phyloP scores from a whole-genome alignment of 805 yeast species.

The Candida dajiaensis region DNA sequence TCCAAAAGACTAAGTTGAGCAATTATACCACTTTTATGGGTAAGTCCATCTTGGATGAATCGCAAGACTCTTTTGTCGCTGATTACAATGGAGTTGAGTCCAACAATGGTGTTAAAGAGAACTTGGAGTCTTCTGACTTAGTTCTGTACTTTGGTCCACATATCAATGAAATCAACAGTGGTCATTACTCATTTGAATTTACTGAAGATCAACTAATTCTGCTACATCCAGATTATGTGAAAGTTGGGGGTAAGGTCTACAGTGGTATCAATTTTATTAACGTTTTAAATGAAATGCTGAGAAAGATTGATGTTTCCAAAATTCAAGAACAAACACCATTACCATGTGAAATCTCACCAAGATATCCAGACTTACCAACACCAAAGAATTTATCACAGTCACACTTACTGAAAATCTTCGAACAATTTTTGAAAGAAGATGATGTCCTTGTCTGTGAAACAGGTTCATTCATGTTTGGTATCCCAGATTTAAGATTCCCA shows the following conservation, averaged over 20 bases:
- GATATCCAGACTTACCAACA: slow-evolving; percentile 22
- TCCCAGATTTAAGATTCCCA: slow-evolving; percentile 64
- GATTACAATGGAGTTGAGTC: slow-evolving; percentile 63
- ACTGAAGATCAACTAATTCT: slow-evolving; percentile 37
- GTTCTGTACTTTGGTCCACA: slow-evolving; percentile 66
- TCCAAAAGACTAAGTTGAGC: slow-evolving; percentile 38
- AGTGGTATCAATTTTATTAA: slow-evolving; percentile 43
- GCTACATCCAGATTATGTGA: slow-evolving; percentile 48
- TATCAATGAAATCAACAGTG: slow-evolving; percentile 63
- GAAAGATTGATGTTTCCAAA: slow-evolving; percentile 27
- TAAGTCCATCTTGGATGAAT: slow-evolving; percentile 69
- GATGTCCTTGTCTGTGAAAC: slow-evolving; percentile 80
- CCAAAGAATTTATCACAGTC: slow-evolving; percentile 38
- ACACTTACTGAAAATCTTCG: slow-evolving; percentile 34
- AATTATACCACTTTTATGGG: slow-evolving; percentile 62
- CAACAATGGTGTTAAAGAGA: slow-evolving; percentile 38
- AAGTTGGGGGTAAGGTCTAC: slow-evolving; percentile 36
- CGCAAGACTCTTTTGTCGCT: slow-evolving; percentile 59
- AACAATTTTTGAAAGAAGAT: slow-evolving; percentile 44
- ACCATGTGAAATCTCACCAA: slow-evolving; percentile 13
- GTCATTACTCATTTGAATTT: slow-evolving; percentile 50
- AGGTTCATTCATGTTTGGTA: slow-evolving; percentile 75
- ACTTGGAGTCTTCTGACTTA: slow-evolving; percentile 55
- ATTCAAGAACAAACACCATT: slow-evolving; percentile 16
- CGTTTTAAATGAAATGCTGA: slow-evolving; percentile 40